Evolutionary conservation across 164 flowering plant species (phyloP).

Genomic region (Vitis rupestris): DNA sequence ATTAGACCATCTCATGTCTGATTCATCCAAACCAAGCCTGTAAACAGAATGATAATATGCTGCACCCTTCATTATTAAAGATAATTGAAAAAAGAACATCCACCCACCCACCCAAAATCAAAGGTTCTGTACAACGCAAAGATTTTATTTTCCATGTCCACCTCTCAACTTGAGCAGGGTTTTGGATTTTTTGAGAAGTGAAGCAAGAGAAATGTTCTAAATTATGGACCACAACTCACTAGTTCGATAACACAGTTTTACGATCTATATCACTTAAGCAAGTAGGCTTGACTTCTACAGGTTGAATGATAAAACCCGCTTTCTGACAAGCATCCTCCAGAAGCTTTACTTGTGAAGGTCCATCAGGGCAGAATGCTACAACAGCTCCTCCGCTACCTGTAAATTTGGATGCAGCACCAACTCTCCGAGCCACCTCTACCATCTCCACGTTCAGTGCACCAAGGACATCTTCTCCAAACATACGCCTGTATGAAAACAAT

Average conservation of each 20-base stretch:
- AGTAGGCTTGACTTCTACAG: conserved; percentile 56
- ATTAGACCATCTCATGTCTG: too few species aligned
- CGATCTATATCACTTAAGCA: conserved; percentile 54
- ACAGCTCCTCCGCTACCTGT: conserved; percentile 98
- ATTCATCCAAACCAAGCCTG: too few species aligned
- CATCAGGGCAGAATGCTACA: conserved; percentile 82
- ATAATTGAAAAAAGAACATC: too few species aligned
- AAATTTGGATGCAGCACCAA: conserved; percentile 94
- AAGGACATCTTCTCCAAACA: conserved; percentile 89
- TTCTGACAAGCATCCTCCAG: conserved; percentile 66
- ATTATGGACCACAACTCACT: neutral
- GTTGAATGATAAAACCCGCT: conserved; percentile 65
- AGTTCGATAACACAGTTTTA: conserved; percentile 30
- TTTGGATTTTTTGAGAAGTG: too few species aligned
- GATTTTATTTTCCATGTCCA: too few species aligned
- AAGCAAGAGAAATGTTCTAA: too few species aligned
- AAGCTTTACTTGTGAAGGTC: conserved; percentile 68
- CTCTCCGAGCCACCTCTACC: conserved; percentile 83
- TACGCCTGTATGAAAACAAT: conserved; percentile 40
- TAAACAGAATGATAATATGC: too few species aligned
- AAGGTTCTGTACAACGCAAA: too few species aligned
- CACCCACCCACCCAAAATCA: too few species aligned
- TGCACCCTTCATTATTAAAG: too few species aligned
- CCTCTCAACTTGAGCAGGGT: too few species aligned
- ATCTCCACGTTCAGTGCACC: conserved; percentile 81